Conservation (phyloP, 495 filamentous ascomycete species). For the Bryoglossum gracile region DNA sequence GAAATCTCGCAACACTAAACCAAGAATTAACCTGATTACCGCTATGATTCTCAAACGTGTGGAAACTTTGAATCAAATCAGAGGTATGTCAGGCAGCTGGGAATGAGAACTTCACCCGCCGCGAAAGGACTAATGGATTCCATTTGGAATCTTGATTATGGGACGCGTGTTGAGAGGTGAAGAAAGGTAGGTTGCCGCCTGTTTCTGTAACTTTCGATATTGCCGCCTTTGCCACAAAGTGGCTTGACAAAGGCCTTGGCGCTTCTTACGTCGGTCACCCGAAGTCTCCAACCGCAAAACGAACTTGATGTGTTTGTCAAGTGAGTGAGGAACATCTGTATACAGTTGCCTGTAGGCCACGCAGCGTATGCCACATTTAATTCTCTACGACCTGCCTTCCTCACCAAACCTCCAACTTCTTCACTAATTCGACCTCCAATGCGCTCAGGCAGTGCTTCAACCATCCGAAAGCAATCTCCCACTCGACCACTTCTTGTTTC, state of each 20-base stretch:
- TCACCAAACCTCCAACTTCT: too few relatives aligned
- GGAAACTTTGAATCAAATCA: too few relatives aligned
- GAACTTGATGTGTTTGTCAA: not conserved
- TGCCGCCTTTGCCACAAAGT: not conserved
- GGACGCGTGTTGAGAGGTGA: not conserved
- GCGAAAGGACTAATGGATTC: too few relatives aligned
- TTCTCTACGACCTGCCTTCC: not conserved
- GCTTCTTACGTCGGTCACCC: conserved; percentile 11
- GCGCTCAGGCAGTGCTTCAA: conserved; percentile 14
- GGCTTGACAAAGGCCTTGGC: conserved; percentile 1
- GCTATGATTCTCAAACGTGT: too few relatives aligned
- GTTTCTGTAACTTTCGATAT: not conserved
- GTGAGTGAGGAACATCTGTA: conserved; percentile 2
- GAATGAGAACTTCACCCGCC: too few relatives aligned
- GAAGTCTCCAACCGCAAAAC: not conserved
- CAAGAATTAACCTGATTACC: too few relatives aligned
- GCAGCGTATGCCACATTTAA: not conserved
- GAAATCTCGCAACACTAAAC: too few relatives aligned
- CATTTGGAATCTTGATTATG: not conserved
- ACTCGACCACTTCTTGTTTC: conserved; percentile 20
- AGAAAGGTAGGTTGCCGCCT: not conserved
- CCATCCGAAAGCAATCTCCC: conserved; percentile 21
- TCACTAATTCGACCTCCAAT: conserved; percentile 12
- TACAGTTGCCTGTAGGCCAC: conserved; percentile 1
- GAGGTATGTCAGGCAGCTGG: too few relatives aligned